Percentiles rank a stretch among this genome's conserved stretches.
phyloP scores from a whole-genome alignment of 345 rosid species.

The Sisymbrium altissimum region DNA sequence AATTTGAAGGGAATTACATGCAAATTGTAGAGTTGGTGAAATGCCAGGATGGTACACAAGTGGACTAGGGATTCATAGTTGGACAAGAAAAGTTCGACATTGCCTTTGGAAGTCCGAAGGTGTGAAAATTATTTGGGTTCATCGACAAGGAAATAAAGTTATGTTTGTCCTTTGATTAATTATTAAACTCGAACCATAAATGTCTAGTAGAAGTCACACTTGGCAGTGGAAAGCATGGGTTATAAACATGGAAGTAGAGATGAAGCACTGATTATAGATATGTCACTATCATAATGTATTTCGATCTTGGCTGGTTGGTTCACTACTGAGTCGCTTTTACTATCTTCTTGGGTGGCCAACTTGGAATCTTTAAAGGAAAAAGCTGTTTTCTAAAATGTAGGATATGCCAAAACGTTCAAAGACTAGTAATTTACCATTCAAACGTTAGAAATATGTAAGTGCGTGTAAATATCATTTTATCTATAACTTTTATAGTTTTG shows the following conservation, averaged over 20 bases:
- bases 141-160: not conserved
- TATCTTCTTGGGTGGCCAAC: conserved; percentile 9
- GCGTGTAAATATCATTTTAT: not conserved
- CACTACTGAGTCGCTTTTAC: not conserved
- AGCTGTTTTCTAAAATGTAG: not conserved
- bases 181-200: not conserved
- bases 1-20: not conserved
- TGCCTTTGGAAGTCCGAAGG: not conserved
- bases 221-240: not conserved
- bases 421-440: not conserved
- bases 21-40: not conserved
- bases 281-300: not conserved
- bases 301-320: conserved; percentile 1
- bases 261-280: not conserved
- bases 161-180: not conserved
- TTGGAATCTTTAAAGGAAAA: not conserved
- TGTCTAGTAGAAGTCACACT: not conserved
- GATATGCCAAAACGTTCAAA: not conserved
- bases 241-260: not conserved
- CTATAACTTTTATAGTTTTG: not conserved
- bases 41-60: not conserved
- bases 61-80: not conserved
- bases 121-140: not conserved
- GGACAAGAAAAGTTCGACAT: not conserved
- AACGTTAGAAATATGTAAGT: not conserved